Percentiles rank a stretch among this genome's conserved stretches.
Evolutionary conservation across 2,329 filamentous ascomycete species (phyloP).

Genomic region (Trichoderma sp.): DNA sequence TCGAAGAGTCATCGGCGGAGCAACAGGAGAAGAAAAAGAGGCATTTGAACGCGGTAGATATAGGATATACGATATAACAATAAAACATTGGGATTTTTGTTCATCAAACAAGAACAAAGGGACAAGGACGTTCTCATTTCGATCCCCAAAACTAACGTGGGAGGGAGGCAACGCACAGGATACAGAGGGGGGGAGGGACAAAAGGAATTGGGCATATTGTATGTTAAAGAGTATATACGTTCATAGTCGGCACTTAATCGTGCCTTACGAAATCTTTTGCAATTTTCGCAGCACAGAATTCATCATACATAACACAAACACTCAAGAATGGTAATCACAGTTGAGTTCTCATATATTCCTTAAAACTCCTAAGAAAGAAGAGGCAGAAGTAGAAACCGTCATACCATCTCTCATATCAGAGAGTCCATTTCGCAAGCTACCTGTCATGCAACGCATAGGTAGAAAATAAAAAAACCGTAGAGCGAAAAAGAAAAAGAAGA

Average conservation of each 20-base stretch:
- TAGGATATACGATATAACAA: background rate
- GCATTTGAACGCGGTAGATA: background rate
- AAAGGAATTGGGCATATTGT: background rate
- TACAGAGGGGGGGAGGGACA: conserved; percentile 1
- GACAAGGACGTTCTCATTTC: background rate
- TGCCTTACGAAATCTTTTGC: background rate
- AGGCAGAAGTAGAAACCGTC: background rate
- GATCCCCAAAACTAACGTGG: background rate
- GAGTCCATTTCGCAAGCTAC: background rate
- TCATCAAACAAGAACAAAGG: background rate
- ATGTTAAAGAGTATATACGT: background rate
- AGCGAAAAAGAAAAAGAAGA: background rate
- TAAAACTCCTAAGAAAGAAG: background rate
- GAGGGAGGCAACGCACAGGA: background rate
- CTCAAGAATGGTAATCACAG: background rate
- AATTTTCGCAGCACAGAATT: background rate
- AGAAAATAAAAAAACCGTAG: background rate
- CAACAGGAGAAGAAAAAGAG: too few relatives aligned
- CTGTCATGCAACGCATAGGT: background rate
- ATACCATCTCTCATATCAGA: background rate
- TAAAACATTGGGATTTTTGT: background rate
- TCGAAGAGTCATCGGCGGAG: background rate
- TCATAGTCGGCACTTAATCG: background rate
- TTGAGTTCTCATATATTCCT: background rate
- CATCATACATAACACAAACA: background rate